Evolutionary conservation across 345 rosid species (phyloP), one percentile per base, ranked within the genome.

Genomic region (Zanthoxylum bungeanum): DNA sequence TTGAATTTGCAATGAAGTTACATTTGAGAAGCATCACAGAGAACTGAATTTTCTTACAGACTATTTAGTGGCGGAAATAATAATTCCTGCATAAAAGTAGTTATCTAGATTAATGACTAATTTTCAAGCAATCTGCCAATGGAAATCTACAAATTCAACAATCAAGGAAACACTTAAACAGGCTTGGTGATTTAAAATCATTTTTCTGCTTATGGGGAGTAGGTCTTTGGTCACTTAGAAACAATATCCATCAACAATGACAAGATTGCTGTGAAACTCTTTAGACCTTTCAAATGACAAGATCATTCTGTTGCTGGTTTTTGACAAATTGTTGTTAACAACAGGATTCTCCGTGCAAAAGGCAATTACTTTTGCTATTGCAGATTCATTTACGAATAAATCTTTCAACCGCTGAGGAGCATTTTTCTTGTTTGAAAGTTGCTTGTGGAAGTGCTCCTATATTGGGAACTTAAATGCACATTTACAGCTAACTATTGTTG

Each of bases 1-100:
- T 67, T 65, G 58, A 53, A 39, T 47, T 47, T 69, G 44, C 73
- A 39, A 11, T 42, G 60, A 39, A 25, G 17, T 50, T 24, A 31
- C 19, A 8, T 31, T 69, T 58, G 31, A 44, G 19, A 21, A 25
- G 42, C 22, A 30, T 46, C 9, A 17, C 1, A 1, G 19, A 36
- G 36, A 17, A 24, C 4, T 16, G 10, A 37, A 56, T 27, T 36
- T 55, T 56, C 2, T 22, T 17, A 5, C 6, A 14, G 22, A 46
- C 31, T 44, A 24, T 47, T 59, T 7, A 24, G 10, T 31, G 24
- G 7, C 16, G 25, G 57, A 10, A 24, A 3, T 33, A 10, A 46
- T 70, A 46, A 44, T 12, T 60, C 33, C n/a, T 14, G 42, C 14
- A 6, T 59, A 12, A 4, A 50, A 28, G 46, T n/a, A 37, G 47